Conservation (phyloP, 2,329 filamentous ascomycete genomes). For the Mariannaea elegans region DNA sequence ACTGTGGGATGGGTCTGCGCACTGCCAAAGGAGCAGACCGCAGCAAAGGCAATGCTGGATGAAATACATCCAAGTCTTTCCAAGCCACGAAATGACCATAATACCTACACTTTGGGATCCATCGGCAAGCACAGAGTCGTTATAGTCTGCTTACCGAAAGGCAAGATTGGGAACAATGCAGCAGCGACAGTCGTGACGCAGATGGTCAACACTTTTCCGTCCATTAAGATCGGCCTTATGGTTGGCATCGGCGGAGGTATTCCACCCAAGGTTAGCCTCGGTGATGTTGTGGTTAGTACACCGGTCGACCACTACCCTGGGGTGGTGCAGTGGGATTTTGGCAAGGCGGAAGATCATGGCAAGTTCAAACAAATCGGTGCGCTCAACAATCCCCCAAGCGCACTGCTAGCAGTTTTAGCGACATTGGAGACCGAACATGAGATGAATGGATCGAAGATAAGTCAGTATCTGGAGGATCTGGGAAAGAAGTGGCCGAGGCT, state of each 20-base stretch:
- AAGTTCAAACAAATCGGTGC: conserved; percentile 7
- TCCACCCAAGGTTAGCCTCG: not conserved
- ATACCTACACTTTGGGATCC: not conserved
- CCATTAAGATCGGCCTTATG: not conserved
- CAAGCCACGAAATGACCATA: not conserved
- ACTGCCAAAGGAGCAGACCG: conserved; percentile 10
- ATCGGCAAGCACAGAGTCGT: conserved; percentile 8
- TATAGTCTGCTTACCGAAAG: not conserved
- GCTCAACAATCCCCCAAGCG: conserved; percentile 5
- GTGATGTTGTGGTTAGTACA: not conserved
- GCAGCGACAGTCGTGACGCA: not conserved
- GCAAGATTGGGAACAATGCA: not conserved
- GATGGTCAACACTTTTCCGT: not conserved
- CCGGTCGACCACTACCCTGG: not conserved
- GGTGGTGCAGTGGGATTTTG: not conserved
- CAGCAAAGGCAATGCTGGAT: conserved; percentile 17
- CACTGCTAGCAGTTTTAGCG: conserved; percentile 2
- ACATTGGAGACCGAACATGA: conserved; percentile 14
- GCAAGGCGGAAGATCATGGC: not conserved
- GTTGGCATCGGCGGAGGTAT: conserved; percentile 9
- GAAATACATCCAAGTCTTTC: not conserved
- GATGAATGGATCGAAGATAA: conserved; percentile 10
- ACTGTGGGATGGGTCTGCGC: conserved; percentile 24
- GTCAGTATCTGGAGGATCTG: conserved; percentile 4
- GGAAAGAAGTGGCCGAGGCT: conserved; percentile 9